These are phyloP conservation scores for Nemania sp. DNA, from an alignment of 2,329 filamentous ascomycete genomes.

Conservation along the genomic window DNA sequence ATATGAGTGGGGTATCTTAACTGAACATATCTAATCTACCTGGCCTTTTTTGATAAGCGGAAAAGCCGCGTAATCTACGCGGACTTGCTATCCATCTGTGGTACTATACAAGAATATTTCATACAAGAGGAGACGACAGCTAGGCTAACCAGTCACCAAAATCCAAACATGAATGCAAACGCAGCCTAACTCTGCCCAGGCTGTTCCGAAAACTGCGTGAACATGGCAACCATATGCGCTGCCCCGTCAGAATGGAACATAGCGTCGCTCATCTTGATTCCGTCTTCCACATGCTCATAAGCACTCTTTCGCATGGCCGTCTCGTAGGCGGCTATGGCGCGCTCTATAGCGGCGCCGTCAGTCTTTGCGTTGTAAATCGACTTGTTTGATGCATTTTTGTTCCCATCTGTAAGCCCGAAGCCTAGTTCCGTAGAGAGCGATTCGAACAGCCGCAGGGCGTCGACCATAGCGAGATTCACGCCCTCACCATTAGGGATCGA, in stretches of 20 bases:
- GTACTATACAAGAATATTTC: too few species aligned
- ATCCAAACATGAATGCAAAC: too few species aligned
- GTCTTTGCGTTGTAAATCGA: not conserved
- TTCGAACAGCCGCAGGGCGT: conserved; percentile 22
- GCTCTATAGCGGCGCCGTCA: conserved; percentile 16
- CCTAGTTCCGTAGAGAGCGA: conserved; percentile 6
- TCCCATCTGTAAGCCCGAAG: not conserved
- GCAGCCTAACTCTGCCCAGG: too few species aligned
- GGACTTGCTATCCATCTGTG: too few species aligned
- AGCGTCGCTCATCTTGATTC: conserved; percentile 10
- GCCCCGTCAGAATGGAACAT: conserved; percentile 18
- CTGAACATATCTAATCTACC: too few species aligned
- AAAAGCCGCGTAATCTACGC: too few species aligned
- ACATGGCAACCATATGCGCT: conserved; percentile 17
- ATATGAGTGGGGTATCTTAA: too few species aligned
- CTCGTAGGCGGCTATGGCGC: conserved; percentile 22
- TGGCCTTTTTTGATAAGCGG: too few species aligned
- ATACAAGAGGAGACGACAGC: too few species aligned
- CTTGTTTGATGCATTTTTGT: too few species aligned
- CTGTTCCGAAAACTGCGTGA: not conserved
- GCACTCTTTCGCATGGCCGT: conserved; percentile 18
- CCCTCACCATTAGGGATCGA: conserved; percentile 23
- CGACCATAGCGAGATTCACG: conserved; percentile 23
- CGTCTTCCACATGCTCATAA: conserved; percentile 11
- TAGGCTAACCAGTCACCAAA: too few species aligned